Evolutionary conservation across 352 stramenopile species (phyloP).

Genomic region (Saprolegnia diclina): DNA sequence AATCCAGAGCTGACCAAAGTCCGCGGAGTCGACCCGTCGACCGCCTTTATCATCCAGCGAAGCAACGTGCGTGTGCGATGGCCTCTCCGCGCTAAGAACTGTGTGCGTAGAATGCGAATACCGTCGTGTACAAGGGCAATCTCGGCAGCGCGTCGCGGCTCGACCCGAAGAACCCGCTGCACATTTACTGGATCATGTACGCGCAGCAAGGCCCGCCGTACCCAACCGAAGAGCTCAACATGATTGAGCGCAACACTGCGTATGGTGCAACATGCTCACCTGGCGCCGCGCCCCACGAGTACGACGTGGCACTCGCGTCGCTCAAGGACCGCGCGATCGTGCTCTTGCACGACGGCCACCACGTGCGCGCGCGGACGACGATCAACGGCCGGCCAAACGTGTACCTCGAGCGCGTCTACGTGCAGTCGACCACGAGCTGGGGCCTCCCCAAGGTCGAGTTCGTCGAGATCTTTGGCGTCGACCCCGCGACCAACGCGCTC

Average conservation of each 20-base stretch:
- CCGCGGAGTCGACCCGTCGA: slow-evolving; percentile 61
- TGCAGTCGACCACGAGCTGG: slow-evolving; percentile 80
- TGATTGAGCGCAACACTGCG: slow-evolving; percentile 79
- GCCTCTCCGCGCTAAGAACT: background rate
- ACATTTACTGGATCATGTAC: slow-evolving; percentile 85
- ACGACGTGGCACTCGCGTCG: slow-evolving; percentile 46
- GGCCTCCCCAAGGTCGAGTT: slow-evolving; percentile 75
- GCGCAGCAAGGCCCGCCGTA: slow-evolving; percentile 48
- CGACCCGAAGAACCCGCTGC: slow-evolving; percentile 53
- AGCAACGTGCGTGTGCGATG: slow-evolving; percentile 51
- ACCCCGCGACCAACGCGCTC: slow-evolving; percentile 46
- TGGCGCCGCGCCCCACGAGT: slow-evolving; percentile 35
- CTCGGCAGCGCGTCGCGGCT: slow-evolving; percentile 35
- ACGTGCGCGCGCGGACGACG: slow-evolving; percentile 56
- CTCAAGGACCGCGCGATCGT: slow-evolving; percentile 64
- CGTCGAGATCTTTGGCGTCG: slow-evolving; percentile 74
- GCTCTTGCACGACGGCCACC: slow-evolving; percentile 51
- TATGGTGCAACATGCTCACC: slow-evolving; percentile 50
- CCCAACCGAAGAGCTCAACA: slow-evolving; percentile 72
- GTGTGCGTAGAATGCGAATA: slow-evolving; percentile 66
- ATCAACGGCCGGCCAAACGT: slow-evolving; percentile 60
- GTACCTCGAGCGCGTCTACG: slow-evolving; percentile 68
- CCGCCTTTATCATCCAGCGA: slow-evolving; percentile 82
- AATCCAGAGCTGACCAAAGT: slow-evolving; percentile 63
- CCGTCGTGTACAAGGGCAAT: slow-evolving; percentile 63